phyloP scores from a whole-genome alignment of 2,329 filamentous ascomycete species.

The Aspergillus udagawae region DNA sequence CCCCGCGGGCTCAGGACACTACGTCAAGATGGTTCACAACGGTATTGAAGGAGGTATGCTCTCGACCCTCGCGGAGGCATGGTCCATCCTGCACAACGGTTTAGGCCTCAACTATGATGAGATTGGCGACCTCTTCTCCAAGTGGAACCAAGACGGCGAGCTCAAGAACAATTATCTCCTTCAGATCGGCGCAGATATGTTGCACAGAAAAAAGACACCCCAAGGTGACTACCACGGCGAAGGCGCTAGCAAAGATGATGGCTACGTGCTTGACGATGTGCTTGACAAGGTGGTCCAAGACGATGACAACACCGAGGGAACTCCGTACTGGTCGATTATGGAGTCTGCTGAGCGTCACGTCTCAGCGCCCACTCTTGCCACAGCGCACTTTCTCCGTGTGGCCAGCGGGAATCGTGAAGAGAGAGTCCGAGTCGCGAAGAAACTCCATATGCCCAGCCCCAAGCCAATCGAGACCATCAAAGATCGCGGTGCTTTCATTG shows the following conservation, averaged over 20 bases:
- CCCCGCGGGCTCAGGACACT: slow-evolving; percentile 62
- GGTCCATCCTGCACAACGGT: slow-evolving; percentile 58
- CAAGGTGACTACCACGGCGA: slow-evolving; percentile 32
- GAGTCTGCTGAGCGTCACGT: slow-evolving; percentile 61
- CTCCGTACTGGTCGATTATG: slow-evolving; percentile 61
- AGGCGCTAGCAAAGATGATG: slow-evolving; percentile 29
- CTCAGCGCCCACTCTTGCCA: slow-evolving; percentile 60
- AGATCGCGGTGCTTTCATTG: slow-evolving; percentile 47
- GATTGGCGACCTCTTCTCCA: slow-evolving; percentile 55
- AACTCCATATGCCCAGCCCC: slow-evolving; percentile 42
- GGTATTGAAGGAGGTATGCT: slow-evolving; percentile 72
- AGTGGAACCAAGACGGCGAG: slow-evolving; percentile 59
- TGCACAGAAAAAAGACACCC: slow-evolving; percentile 47
- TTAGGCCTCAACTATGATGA: slow-evolving; percentile 58
- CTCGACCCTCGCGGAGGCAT: slow-evolving; percentile 60
- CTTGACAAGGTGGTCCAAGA: slow-evolving; percentile 71
- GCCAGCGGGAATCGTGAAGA: slow-evolving; percentile 60
- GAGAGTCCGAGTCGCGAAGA: slow-evolving; percentile 50
- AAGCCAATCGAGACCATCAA: slow-evolving; percentile 26
- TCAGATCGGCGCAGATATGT: slow-evolving; percentile 60
- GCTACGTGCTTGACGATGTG: slow-evolving; percentile 57
- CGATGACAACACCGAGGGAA: slow-evolving; percentile 62
- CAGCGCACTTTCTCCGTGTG: slow-evolving; percentile 60
- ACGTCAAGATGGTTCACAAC: slow-evolving; percentile 73
- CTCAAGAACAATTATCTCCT: slow-evolving; percentile 60